Evolutionary conservation across 345 rosid genomes (phyloP).

Genomic region (Lumnitzera littorea): DNA sequence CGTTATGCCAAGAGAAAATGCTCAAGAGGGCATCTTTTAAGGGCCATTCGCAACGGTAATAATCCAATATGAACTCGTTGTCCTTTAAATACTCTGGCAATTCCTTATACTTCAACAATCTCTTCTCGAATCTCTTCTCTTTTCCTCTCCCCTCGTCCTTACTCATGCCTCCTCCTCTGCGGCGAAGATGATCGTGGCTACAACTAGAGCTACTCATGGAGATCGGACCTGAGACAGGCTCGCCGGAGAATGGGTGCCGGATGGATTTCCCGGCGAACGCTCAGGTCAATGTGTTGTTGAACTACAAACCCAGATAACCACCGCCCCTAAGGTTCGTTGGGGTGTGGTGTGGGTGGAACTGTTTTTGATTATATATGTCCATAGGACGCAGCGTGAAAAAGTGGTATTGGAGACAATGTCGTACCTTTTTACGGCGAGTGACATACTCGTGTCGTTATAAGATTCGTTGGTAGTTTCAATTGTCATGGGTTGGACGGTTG

Average conservation of each 20-base stretch:
- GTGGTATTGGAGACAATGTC: too few species aligned
- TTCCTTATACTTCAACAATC: constrained; percentile 62
- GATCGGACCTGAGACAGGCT: constrained; percentile 1
- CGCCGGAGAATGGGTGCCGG: constrained; percentile 2
- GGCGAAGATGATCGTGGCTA: too few species aligned
- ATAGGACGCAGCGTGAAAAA: too few species aligned
- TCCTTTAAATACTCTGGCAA: constrained; percentile 78
- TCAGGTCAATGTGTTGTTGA: too few species aligned
- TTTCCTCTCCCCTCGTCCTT: constrained; percentile 5
- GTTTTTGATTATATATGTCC: too few species aligned
- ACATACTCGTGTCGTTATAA: too few species aligned
- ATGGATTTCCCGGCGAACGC: not conserved
- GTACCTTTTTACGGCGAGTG: too few species aligned
- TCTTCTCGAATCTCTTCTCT: constrained; percentile 31
- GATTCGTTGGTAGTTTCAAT: too few species aligned
- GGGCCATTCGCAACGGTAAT: constrained; percentile 95
- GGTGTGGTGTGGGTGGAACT: too few species aligned
- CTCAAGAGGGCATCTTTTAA: constrained; percentile 65
- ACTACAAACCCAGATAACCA: too few species aligned
- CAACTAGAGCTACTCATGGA: constrained; percentile 3
- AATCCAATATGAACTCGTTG: constrained; percentile 79
- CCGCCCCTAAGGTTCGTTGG: too few species aligned
- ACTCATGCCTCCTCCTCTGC: not conserved
- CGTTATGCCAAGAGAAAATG: constrained; percentile 84
- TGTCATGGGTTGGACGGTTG: too few species aligned